Evolutionary conservation across 2,329 filamentous ascomycete species (phyloP).

Genomic region (Fusarium circinatum): DNA sequence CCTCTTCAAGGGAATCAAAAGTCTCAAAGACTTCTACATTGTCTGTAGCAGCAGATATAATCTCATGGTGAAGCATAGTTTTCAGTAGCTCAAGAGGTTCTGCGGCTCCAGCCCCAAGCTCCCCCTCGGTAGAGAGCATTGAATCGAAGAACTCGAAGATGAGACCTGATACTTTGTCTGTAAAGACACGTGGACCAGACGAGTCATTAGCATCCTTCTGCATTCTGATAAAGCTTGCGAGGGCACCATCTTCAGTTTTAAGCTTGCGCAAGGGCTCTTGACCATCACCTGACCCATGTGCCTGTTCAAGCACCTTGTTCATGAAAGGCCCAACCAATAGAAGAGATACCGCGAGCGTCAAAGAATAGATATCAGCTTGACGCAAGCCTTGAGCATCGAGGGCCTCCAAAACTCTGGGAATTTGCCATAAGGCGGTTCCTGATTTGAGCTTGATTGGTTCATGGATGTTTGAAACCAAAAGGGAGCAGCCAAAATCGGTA

Average conservation of each 20-base stretch:
- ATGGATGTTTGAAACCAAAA: not conserved
- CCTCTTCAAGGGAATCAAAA: not conserved
- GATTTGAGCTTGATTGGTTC: not conserved
- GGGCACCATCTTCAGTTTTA: not conserved
- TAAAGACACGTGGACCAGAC: not conserved
- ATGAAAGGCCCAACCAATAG: not conserved
- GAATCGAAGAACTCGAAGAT: not conserved
- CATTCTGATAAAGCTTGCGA: not conserved
- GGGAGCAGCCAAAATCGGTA: not conserved
- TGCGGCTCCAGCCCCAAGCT: not conserved
- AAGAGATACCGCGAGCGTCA: not conserved
- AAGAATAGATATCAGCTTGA: not conserved
- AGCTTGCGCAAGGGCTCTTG: not conserved
- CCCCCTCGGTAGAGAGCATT: not conserved
- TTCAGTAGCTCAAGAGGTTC: not conserved
- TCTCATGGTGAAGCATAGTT: not conserved
- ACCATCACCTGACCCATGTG: not conserved
- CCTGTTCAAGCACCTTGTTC: not conserved
- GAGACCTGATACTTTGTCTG: not conserved
- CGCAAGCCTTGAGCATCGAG: not conserved
- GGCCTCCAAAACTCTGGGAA: not conserved
- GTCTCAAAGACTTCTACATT: not conserved
- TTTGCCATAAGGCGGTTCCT: not conserved
- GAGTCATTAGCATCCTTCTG: not conserved
- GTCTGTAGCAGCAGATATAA: not conserved